Evolutionary conservation across 768 basidiomycete species (phyloP), one percentile per base, ranked within the genome.

Genomic region (Leccinum longicurvipes): DNA sequence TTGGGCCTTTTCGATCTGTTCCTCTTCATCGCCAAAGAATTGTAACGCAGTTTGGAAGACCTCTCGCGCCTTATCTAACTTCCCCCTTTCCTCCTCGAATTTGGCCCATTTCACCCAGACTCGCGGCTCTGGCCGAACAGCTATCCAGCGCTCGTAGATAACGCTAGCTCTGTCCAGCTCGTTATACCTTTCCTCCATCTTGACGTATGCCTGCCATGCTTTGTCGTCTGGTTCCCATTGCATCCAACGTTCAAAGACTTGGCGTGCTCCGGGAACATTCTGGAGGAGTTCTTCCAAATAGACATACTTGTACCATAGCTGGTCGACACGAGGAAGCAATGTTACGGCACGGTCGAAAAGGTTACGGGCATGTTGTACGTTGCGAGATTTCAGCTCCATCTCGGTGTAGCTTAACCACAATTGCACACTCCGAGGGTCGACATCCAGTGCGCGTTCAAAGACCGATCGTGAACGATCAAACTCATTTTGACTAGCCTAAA

Each of bases 141-240:
- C 86, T 50, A 91, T 81, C 90, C 93, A 93, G 9, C 93, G 80
- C 67, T 98, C 96, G 68, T 96, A 97, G 32, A 98, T 88, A 21
- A 86, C 77, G 56, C 93, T 96, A 3, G 94, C 96, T 9, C 97
- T 81, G 63, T 98, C 97, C 21, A 85, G 74, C 72, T 99, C 97
- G 54, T 85, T 78, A 69, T 98, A 99, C 50, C 97, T 82, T 67
- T 89, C 86, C 76, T 99, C 97, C 70, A 98, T 79, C 76, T 99
- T 98, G 80, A 98, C 91, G 73, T 96, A 98, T n/a, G 93, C 93
- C 68, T 94, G 91, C 96, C 96, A 99, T 3, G 96, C 94, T 77
- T 98, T 98, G 82, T 98, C 97, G 65, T 98, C 95, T 1, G 97
- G 97, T 69, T 98, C 97, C 97, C 97, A 98, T 61, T 92, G 84